Percentiles rank a stretch among this genome's conserved stretches.
These are phyloP conservation scores for Gymnopilus junonius DNA, from an alignment of 768 basidiomycete species.

Conservation along the genomic window DNA sequence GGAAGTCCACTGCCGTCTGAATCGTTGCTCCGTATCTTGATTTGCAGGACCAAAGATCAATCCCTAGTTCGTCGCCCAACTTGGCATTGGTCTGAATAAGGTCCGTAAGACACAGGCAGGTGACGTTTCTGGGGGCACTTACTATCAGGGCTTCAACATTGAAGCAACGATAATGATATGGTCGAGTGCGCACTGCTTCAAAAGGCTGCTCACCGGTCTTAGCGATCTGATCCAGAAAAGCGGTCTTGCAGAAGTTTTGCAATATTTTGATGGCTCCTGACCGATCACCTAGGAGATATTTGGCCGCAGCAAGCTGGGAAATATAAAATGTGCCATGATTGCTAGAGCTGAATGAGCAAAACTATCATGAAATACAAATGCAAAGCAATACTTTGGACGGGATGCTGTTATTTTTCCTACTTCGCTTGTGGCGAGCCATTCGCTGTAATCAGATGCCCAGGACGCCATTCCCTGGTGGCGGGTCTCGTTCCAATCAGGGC, in stretches of 20 bases:
- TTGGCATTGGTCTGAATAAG: conserved; percentile 51
- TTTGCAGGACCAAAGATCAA: conserved; percentile 49
- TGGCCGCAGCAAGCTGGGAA: conserved; percentile 46
- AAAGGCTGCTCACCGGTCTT: conserved; percentile 60
- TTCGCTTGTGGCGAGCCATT: conserved; percentile 49
- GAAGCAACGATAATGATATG: conserved; percentile 62
- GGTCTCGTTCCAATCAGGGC: conserved; percentile 45
- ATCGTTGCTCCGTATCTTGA: conserved; percentile 57
- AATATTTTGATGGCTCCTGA: conserved; percentile 43
- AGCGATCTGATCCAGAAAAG: conserved; percentile 53
- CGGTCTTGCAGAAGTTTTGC: conserved; percentile 42
- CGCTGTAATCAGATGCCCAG: conserved; percentile 48
- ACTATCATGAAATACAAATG: not conserved
- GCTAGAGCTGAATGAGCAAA: conserved; percentile 31
- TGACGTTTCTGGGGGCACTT: conserved; percentile 21
- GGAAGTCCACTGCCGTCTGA: conserved; percentile 53
- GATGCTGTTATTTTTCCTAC: conserved; percentile 44
- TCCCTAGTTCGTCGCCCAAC: conserved; percentile 53
- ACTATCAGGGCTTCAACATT: conserved; percentile 63
- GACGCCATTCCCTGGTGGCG: conserved; percentile 41
- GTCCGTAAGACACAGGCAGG: not conserved
- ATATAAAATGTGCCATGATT: conserved; percentile 58
- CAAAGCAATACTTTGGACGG: conserved; percentile 49
- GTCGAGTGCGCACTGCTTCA: conserved; percentile 56
- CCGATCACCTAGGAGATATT: conserved; percentile 44